phyloP scores from a whole-genome alignment of 1,284 basidiomycete genomes.

The Ustilago shanxiensis region DNA sequence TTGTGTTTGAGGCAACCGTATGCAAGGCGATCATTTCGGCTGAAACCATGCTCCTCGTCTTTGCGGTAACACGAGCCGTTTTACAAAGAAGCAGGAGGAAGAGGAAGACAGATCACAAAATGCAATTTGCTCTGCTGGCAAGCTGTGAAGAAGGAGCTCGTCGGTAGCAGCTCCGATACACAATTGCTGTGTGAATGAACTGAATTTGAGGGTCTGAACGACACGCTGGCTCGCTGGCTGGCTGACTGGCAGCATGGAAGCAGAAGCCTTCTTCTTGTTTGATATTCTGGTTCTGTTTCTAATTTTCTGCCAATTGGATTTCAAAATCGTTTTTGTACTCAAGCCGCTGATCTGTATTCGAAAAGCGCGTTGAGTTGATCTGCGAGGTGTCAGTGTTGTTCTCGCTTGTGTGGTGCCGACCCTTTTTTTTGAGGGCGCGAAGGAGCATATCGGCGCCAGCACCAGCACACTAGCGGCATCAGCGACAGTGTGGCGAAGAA shows the following conservation, averaged over 20 bases:
- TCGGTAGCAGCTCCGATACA: background rate
- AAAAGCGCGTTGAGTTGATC: background rate
- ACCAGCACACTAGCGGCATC: no score
- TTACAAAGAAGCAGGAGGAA: background rate
- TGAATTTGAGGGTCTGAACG: background rate
- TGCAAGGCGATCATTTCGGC: background rate
- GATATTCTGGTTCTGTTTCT: no score
- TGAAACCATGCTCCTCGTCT: no score
- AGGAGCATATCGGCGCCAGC: background rate
- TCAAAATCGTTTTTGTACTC: background rate
- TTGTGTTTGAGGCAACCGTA: slow-evolving; percentile 10
- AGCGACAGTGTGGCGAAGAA: no score
- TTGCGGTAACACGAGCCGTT: background rate
- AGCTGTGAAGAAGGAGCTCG: no score
- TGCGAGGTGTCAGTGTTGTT: slow-evolving; percentile 37
- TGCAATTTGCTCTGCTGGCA: slow-evolving; percentile 13
- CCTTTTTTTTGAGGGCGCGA: background rate
- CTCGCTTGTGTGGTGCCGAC: slow-evolving; percentile 13
- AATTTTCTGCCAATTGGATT: no score
- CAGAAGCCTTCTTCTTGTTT: background rate
- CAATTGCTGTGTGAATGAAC: background rate
- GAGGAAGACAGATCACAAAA: background rate
- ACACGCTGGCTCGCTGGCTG: background rate
- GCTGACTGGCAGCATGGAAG: background rate
- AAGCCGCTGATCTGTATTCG: background rate